phyloP scores from a whole-genome alignment of 768 basidiomycete genomes.

The Steccherinum ochraceum region DNA sequence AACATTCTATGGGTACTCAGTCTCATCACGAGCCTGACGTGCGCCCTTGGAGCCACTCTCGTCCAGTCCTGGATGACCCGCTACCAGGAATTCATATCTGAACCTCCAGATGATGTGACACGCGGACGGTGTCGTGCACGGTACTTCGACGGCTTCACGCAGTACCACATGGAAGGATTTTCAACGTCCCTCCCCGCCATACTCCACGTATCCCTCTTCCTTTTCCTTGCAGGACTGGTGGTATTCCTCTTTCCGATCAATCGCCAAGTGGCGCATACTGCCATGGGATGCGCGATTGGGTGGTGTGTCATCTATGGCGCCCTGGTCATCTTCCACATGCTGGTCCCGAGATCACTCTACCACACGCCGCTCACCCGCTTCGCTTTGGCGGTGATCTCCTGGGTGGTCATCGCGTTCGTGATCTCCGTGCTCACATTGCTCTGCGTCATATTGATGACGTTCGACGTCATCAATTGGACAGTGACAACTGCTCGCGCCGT shows the following conservation, averaged over 20 bases:
- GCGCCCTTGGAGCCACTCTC: not conserved
- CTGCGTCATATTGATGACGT: not conserved
- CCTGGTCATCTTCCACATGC: not conserved
- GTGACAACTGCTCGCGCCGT: too few species aligned
- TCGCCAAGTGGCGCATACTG: not conserved
- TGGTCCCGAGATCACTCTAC: not conserved
- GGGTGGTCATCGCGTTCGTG: not conserved
- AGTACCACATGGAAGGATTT: not conserved
- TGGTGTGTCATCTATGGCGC: not conserved
- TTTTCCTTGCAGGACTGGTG: not conserved
- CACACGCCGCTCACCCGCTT: not conserved
- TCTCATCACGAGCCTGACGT: not conserved
- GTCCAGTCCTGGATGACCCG: not conserved
- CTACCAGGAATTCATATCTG: conserved; percentile 5
- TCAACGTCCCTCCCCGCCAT: not conserved
- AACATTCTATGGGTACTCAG: conserved; percentile 11
- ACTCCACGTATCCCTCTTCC: not conserved
- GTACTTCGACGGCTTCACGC: not conserved
- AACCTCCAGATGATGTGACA: not conserved
- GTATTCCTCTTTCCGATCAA: not conserved
- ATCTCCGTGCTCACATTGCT: not conserved
- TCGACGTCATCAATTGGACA: not conserved
- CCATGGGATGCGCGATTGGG: not conserved
- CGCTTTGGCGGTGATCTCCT: not conserved
- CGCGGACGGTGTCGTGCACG: not conserved